Evolutionary conservation across 257 asterid genomes (phyloP).

Genomic region (Rehmannia glutinosa): DNA sequence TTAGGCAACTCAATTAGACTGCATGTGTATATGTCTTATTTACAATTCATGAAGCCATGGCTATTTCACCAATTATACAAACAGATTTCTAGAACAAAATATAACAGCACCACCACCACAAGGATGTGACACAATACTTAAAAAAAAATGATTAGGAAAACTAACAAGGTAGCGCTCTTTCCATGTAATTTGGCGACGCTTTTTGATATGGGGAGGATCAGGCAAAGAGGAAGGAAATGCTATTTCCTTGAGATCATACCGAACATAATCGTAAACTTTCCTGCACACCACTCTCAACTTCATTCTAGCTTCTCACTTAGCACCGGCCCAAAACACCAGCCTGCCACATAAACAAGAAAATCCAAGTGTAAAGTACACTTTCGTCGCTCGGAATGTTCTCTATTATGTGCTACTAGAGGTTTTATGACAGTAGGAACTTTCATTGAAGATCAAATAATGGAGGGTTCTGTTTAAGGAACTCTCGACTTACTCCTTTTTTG

Average conservation of each 20-base stretch:
- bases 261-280: slow-evolving; percentile 62
- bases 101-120: background rate
- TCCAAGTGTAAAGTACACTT: too few species aligned
- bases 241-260: slow-evolving; percentile 86
- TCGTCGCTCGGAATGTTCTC: too few species aligned
- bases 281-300: slow-evolving; percentile 61
- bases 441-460: too few species aligned
- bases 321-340: background rate
- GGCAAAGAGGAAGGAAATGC: slow-evolving; percentile 92
- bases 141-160: background rate
- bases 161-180: slow-evolving; percentile 72
- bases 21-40: background rate
- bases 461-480: too few species aligned
- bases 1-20: background rate
- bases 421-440: too few species aligned
- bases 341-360: slow-evolving; percentile 8
- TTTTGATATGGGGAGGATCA: slow-evolving; percentile 75
- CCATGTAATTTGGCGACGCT: slow-evolving; percentile 55
- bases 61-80: background rate
- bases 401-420: too few species aligned
- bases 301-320: slow-evolving; percentile 27
- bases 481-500: too few species aligned
- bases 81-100: background rate
- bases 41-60: background rate
- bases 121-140: background rate